phyloP scores from a whole-genome alignment of 2,329 filamentous ascomycete species.

The Calonectria hawksworthii region DNA sequence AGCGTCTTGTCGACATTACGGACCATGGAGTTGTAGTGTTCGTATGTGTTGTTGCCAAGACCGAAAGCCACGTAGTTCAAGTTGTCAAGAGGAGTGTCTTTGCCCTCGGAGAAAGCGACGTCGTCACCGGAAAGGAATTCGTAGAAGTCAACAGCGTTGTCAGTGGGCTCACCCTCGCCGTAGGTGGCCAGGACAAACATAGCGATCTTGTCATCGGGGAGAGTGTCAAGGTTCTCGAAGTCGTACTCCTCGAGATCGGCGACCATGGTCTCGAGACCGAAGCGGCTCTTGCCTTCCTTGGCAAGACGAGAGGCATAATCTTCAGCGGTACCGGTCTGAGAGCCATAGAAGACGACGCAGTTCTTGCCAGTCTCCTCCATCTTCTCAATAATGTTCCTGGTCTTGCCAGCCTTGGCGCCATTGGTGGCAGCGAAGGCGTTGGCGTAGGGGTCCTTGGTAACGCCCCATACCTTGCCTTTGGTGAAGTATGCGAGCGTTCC shows the following conservation, averaged over 20 bases:
- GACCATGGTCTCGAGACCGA: conserved; percentile 97
- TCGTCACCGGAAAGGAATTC: conserved; percentile 93
- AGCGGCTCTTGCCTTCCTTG: conserved; percentile 97
- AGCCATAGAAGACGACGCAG: conserved; percentile 98
- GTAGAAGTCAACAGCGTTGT: conserved; percentile 99
- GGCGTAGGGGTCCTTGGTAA: conserved; percentile 90
- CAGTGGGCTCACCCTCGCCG: conserved; percentile 97
- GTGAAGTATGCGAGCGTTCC: conserved; percentile 97
- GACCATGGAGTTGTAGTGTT: conserved; percentile 99
- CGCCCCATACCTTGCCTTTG: conserved; percentile 94
- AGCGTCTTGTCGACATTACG: conserved; percentile 89
- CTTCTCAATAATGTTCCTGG: conserved; percentile 93
- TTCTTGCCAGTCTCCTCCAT: conserved; percentile 97
- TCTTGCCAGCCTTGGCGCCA: conserved; percentile 84
- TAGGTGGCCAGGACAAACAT: conserved; percentile 98
- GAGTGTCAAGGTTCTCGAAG: conserved; percentile 90
- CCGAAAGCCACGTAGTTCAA: conserved; percentile 96
- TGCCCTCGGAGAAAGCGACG: conserved; percentile 81
- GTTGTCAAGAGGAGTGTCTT: conserved; percentile 81
- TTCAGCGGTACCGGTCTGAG: conserved; percentile 97
- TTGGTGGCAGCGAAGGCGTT: conserved; percentile 78
- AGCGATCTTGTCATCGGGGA: conserved; percentile 90
- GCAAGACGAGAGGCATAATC: conserved; percentile 96
- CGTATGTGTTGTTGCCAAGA: conserved; percentile 98
- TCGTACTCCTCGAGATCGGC: conserved; percentile 99